phyloP scores from a whole-genome alignment of 129 eudicot species.

The Ambrosia artemisiifolia region DNA sequence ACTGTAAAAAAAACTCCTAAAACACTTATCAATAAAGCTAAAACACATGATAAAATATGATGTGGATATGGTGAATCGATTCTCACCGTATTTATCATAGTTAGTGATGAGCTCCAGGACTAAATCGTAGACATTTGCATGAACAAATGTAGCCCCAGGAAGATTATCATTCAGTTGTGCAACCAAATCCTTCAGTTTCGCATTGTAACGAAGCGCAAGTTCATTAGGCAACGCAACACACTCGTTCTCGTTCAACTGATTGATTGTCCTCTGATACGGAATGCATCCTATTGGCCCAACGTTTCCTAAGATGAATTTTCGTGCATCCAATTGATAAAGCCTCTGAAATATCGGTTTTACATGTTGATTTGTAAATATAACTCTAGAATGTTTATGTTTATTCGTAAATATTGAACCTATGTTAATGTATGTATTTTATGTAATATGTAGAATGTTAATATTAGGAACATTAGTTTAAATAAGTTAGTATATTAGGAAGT shows the following conservation, averaged over 20 bases:
- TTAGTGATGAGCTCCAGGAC: slow-evolving; percentile 91
- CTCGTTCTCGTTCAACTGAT: slow-evolving; percentile 56
- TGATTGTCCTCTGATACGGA: slow-evolving; percentile 89
- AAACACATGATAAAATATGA: too few relatives aligned
- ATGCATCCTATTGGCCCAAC: slow-evolving; percentile 98
- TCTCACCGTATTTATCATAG: slow-evolving; percentile 63
- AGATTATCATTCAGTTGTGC: slow-evolving; percentile 63
- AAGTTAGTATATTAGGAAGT: too few relatives aligned
- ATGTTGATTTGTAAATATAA: too few relatives aligned
- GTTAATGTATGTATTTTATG: too few relatives aligned
- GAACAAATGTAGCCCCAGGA: slow-evolving; percentile 81
- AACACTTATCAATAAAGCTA: too few relatives aligned
- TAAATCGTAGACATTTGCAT: slow-evolving; percentile 75
- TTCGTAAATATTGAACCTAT: too few relatives aligned
- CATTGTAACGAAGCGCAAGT: slow-evolving; percentile 72
- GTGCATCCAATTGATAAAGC: slow-evolving; percentile 74
- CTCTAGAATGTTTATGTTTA: too few relatives aligned
- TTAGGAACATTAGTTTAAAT: too few relatives aligned
- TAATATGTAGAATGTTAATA: too few relatives aligned
- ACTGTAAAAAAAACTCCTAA: too few relatives aligned
- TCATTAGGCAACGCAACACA: slow-evolving; percentile 84
- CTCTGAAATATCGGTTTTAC: slow-evolving; percentile 46
- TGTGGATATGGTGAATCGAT: neutral
- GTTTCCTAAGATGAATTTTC: slow-evolving; percentile 77
- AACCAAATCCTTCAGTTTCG: slow-evolving; percentile 59